Conservation (phyloP, 257 asterid species). For the Orobanche coerulescens region DNA sequence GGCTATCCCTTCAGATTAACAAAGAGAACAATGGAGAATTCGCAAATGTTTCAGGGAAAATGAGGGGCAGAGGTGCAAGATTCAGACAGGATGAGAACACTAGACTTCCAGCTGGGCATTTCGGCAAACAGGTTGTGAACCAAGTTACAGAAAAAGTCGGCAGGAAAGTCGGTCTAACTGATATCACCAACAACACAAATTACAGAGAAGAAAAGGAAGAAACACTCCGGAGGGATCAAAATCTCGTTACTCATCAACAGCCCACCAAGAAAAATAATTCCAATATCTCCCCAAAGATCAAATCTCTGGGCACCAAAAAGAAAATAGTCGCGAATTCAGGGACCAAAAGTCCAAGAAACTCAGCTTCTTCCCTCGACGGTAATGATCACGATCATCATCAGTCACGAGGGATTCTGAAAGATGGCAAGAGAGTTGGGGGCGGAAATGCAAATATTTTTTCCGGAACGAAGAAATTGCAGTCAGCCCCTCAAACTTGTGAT, state of each 20-base stretch:
- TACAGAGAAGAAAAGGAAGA: constrained; percentile 24
- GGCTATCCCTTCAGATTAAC: constrained; percentile 62
- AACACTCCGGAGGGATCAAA: constrained; percentile 31
- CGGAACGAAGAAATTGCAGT: background rate
- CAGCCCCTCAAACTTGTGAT: constrained; percentile 1
- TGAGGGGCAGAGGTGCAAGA: constrained; percentile 27
- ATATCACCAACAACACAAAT: constrained; percentile 48
- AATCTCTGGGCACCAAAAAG: constrained; percentile 33
- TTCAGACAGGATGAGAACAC: constrained; percentile 30
- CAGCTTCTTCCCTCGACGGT: constrained; percentile 12
- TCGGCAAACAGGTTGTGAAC: constrained; percentile 57
- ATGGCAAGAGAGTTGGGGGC: constrained; percentile 18
- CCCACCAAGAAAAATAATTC: constrained; percentile 22
- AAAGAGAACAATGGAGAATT: constrained; percentile 43
- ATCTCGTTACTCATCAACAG: constrained; percentile 41
- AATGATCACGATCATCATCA: background rate
- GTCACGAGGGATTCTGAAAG: background rate
- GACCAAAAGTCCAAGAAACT: background rate
- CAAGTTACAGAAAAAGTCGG: constrained; percentile 52
- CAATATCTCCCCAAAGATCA: constrained; percentile 41
- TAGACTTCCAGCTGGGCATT: constrained; percentile 35
- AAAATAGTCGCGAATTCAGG: constrained; percentile 12
- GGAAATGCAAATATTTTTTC: background rate
- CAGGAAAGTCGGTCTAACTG: constrained; percentile 47
- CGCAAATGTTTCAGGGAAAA: constrained; percentile 5